Percentiles rank a stretch among this genome's conserved stretches.
Evolutionary conservation across 345 rosid genomes (phyloP).

Genomic region (Psidium guajava): DNA sequence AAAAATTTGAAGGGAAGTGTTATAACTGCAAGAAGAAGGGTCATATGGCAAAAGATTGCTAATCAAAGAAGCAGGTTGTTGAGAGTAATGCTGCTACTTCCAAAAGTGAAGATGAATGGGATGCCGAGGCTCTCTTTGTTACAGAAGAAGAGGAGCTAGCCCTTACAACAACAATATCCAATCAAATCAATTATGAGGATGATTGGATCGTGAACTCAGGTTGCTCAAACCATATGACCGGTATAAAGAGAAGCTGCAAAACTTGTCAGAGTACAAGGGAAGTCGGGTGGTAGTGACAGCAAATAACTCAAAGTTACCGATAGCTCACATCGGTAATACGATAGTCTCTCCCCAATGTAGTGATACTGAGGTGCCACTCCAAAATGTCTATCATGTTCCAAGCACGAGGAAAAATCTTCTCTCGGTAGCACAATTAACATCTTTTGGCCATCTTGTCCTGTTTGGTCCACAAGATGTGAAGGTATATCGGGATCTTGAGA

Average conservation of each 20-base stretch:
- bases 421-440: not conserved
- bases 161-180: too few relatives aligned
- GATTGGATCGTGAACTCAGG: too few relatives aligned
- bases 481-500: not conserved
- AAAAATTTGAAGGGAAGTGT: not conserved
- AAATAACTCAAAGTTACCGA: not conserved
- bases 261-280: not conserved
- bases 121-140: not conserved
- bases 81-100: not conserved
- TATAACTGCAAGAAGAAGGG: not conserved
- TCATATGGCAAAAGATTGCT: not conserved
- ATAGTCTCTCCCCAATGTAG: not conserved
- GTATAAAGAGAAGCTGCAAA: too few relatives aligned
- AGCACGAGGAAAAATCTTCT: not conserved
- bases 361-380: not conserved
- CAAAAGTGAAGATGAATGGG: not conserved
- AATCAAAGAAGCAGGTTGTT: not conserved
- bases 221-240: too few relatives aligned
- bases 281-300: not conserved
- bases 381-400: not conserved
- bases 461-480: conserved; percentile 1
- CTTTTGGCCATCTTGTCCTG: not conserved
- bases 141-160: not conserved
- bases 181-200: too few relatives aligned
- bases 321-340: not conserved